Base-by-base conservation (phyloP, 2,329 filamentous ascomycete genomes). In the Talaromyces amestolkiae region DNA sequence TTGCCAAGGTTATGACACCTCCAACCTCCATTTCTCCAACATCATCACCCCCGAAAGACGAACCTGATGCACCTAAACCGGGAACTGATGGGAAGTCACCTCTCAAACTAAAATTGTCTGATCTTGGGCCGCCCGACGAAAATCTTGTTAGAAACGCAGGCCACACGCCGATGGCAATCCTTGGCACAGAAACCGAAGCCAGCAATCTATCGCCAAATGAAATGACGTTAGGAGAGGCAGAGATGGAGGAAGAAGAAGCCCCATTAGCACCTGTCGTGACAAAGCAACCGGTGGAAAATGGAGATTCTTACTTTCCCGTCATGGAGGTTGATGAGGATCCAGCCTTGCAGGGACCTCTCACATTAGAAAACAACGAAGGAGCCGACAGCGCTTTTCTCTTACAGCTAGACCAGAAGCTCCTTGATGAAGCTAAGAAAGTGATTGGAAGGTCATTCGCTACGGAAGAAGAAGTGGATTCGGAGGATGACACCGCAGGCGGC, bases 101-200 rank as follows among this genome's bases (percentile, higher is more conserved):
- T 70, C 68, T 77, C 65, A 75, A 72, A 64, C 67, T 75, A 69
- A 73, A 73, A 64, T 73, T 75, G 35, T 80, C 72, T 66, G 76
- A 78, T 58, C 70, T 79, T 13, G 75, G 73, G 11, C 75, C 74
- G 5, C 74, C 79, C 17, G 75, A 79, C 68, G 75, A 73, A 43
- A 80, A 79, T 60, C 70, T 81, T 13, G 74, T 73, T 33, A 76
- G 74, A 62, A 70, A 81, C 70, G 79, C 79, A 45, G 80, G 79
- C 31, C 79, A 81, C 68, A 81, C 80, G 5, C 80, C 80, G 0
- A 80, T 81, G 76, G 78, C 72, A 35, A 72, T 77, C 64, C 75
- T 81, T 65, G 78, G 78, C 17, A 70, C 69, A 2, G 56, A 58
- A 41, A 71, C 69, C 45, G 76, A 76, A n/a, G 69, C 68, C 15